Base-by-base conservation (phyloP, 352 stramenopile species). In the Lagenidium giganteum region DNA sequence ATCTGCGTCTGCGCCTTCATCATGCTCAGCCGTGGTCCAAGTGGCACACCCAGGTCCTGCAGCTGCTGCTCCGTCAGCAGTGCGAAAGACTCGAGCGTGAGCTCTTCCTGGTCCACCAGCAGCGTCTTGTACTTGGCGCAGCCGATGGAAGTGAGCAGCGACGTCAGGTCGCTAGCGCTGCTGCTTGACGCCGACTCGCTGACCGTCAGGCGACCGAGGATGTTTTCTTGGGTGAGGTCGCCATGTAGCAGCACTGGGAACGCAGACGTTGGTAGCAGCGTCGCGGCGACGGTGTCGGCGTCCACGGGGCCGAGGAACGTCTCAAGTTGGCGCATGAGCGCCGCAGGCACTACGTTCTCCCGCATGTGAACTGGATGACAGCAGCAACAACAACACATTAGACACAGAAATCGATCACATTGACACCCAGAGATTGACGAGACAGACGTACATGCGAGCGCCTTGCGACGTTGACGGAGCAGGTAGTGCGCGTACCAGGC, bases 141-240 rank as follows among this genome's bases (percentile, higher is more conserved):
- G 1, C 69, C 70, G 23, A 76, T 64, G 3, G 45, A 47, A 20
- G 57, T 54, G 12, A 89, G 38, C 46, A 69, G 67, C 41, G 47
- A 47, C 3, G 59, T 26, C 41, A 86, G 30, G 20, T 62, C 42
- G 0, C n/a, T 13, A 3, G 6, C 8, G 20, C 22, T 25, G 3
- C 20, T 25, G 6, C n/a, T n/a, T n/a, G n/a, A n/a, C n/a, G n/a
- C n/a, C 6, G 4, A 27, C 13, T 8, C 26, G 6, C 18, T 47
- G 8, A 34, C 45, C 17, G 14, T 33, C 5, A 45, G 42, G 5
- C 42, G 56, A 8, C 82, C 82, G 11, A 94, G 54, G 26, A 94
- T 75, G 40, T 94, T 94, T 41, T 94, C 82, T 23, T 88, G 70
- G n/a, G 82, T 94, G 21, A 94, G 47, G 36, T 94, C 82, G 26